A percentile compares a stretch with the other conserved stretches of the same genome.
These are phyloP conservation scores for Cucurbita maxima DNA, from an alignment of 306 rosid genomes.

Conservation along the genomic window DNA sequence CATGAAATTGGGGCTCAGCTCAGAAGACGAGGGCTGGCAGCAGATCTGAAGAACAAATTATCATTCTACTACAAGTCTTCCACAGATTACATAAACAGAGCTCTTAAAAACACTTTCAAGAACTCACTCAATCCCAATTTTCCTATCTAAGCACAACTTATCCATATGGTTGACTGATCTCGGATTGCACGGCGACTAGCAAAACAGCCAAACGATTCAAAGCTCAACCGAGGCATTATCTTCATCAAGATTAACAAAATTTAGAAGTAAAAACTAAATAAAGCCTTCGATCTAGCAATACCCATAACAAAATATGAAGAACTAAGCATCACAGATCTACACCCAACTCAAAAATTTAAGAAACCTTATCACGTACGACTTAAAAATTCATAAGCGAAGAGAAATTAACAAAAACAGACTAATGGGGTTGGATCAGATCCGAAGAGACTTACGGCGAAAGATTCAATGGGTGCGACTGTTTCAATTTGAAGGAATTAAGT, in stretches of 20 bases:
- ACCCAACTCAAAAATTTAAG: neutral
- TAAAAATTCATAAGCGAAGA: neutral
- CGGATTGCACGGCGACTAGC: neutral
- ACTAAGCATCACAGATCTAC: neutral
- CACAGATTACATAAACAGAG: neutral
- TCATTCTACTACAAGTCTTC: neutral
- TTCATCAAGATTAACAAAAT: neutral
- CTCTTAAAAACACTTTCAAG: neutral
- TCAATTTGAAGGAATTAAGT: neutral
- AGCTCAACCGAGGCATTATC: neutral
- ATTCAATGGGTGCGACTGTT: neutral
- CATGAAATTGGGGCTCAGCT: neutral
- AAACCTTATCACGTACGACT: neutral
- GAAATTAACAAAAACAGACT: neutral
- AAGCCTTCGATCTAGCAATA: neutral
- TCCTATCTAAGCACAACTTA: neutral
- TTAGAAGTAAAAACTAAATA: neutral
- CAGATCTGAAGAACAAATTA: neutral
- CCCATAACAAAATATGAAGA: neutral
- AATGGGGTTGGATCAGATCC: slow-evolving; percentile 22
- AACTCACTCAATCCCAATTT: neutral
- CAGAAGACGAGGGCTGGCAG: neutral
- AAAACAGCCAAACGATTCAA: neutral
- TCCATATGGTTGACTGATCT: neutral
- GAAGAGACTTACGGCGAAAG: slow-evolving; percentile 7